These are phyloP conservation scores for Gnaphalium uliginosum DNA, from an alignment of 129 eudicot species.

Conservation along the genomic window DNA sequence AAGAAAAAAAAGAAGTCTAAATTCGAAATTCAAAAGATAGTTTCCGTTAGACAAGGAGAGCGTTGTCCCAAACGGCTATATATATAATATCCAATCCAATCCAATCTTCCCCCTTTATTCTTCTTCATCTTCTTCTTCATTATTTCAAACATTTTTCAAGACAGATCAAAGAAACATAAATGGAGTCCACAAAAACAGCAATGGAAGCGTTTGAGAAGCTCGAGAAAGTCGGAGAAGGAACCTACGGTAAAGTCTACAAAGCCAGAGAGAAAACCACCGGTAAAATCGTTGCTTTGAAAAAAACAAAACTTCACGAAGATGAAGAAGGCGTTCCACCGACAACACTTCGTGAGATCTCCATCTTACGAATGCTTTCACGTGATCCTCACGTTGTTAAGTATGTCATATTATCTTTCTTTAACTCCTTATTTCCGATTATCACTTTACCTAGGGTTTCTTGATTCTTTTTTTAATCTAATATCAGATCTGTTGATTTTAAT, in stretches of 20 bases:
- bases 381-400: slow-evolving; percentile 87
- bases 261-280: slow-evolving; percentile 87
- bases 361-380: slow-evolving; percentile 86
- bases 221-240: slow-evolving; percentile 91
- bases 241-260: slow-evolving; percentile 86
- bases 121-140: slow-evolving; percentile 20
- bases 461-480: not conserved
- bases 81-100: not conserved
- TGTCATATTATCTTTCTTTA: not conserved
- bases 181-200: slow-evolving; percentile 44
- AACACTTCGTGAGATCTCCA: slow-evolving; percentile 82
- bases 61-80: slow-evolving; percentile 17
- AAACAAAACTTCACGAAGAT: slow-evolving; percentile 85
- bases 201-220: slow-evolving; percentile 94
- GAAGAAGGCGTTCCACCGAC: slow-evolving; percentile 94
- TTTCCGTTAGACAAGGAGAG: slow-evolving; percentile 34
- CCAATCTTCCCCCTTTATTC: not conserved
- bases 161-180: not conserved
- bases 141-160: not conserved
- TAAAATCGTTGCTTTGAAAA: slow-evolving; percentile 78
- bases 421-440: not conserved
- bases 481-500: slow-evolving; percentile 7
- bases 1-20: not conserved
- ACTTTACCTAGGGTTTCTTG: not conserved
- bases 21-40: slow-evolving; percentile 31